Evolutionary conservation across 306 rosid species (phyloP), one percentile per base, ranked within the genome.

Genomic region (Vigna unguiculata): DNA sequence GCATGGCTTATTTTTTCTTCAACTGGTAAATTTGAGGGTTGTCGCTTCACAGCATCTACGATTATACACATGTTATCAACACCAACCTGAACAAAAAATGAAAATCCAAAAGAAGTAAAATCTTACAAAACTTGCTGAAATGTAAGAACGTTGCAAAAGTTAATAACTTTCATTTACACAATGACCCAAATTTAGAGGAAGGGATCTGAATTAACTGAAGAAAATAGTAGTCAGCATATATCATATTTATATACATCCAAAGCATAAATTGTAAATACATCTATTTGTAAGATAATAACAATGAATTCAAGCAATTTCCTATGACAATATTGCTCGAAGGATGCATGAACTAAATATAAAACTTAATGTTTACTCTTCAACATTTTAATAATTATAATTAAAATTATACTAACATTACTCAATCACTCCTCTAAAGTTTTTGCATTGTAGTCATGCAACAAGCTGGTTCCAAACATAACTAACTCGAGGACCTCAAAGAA

Each of bases 1-100:
- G 98, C 97, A 74, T 85, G 82, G 80, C 98, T 89, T 81, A 94
- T 84, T 71, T 87, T 86, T 69, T 86, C 93, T 83, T 94, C 98
- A 59, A 94, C 61, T 76, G 96, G 79, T 82, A 90, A 83, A 74
- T 63, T 88, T 54, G 75, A 46, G 70, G 96, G 78, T 78, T 94
- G 95, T 54, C 98, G 87, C 85, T 94, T 94, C 80, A 89, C 88
- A 67, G 98, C 94, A 85, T 94, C 95, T 78, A 94, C 96, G 82
- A 94, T 81, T 78, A 94, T 92, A 79, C 98, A 94, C 98, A 94
- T 94, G 87, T 92, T 94, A 90, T 94, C 97, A 20, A 94, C 98
- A 78, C 98, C 98, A 82, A 94, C 98, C 98, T 94, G 87, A 78
- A 69, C 45, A 81, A 17, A 45, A 69, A 43, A 78, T 81, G 65